Percentiles rank a stretch among this genome's conserved stretches.
Conservation (phyloP, 306 rosid genomes). For the Trichosanthes cucumerina region DNA sequence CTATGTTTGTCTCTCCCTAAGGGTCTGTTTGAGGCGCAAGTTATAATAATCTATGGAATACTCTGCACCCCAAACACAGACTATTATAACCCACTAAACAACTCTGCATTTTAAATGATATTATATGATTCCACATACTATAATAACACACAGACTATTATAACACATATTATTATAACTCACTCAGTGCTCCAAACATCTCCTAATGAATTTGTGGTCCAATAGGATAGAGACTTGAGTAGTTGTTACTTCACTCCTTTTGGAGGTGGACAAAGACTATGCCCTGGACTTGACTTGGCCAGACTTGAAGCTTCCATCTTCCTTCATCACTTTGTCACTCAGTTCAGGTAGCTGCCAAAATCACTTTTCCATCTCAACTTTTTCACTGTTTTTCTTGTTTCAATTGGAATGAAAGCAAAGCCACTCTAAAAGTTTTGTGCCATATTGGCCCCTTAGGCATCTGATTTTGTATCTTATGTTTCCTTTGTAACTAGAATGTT, state of each 20-base stretch:
- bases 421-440: neutral
- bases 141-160: no score
- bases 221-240: conserved; percentile 65
- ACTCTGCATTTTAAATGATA: no score
- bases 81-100: no score
- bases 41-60: no score
- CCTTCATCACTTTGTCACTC: conserved; percentile 77
- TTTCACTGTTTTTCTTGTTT: neutral
- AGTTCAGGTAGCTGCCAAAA: conserved; percentile 45
- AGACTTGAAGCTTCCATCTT: conserved; percentile 93
- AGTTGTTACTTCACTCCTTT: conserved; percentile 75
- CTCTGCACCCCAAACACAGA: no score
- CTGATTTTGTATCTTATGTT: neutral
- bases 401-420: neutral
- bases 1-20: neutral
- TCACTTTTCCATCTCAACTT: neutral
- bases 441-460: neutral
- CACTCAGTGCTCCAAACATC: no score
- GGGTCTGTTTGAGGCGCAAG: no score
- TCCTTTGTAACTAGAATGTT: neutral
- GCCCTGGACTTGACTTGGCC: conserved; percentile 97
- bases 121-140: no score
- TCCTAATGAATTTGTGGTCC: neutral
- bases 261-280: conserved; percentile 96
- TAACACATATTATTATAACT: no score